Evolutionary conservation across 805 yeast genomes (phyloP).

Genomic region (Cyberlindnera saturnus): DNA sequence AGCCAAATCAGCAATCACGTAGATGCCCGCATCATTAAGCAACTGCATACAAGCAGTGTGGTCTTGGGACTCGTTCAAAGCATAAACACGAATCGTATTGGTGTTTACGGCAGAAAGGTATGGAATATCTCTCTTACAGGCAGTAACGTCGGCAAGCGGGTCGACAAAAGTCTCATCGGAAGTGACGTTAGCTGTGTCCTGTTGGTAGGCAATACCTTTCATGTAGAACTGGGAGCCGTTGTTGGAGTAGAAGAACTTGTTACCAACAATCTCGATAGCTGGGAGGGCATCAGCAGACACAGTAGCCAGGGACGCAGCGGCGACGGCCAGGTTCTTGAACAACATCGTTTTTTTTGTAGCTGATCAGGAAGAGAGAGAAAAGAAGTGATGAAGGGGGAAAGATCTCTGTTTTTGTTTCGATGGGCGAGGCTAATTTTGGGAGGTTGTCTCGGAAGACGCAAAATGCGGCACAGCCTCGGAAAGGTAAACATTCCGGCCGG

Average conservation of each 20-base stretch:
- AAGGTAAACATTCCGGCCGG: neutral
- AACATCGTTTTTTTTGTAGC: conserved; percentile 22
- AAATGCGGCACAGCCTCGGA: too few relatives aligned
- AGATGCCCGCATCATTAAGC: conserved; percentile 69
- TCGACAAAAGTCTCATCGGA: conserved; percentile 47
- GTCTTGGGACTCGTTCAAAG: conserved; percentile 56
- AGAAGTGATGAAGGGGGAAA: too few relatives aligned
- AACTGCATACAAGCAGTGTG: conserved; percentile 65
- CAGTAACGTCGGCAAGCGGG: conserved; percentile 57
- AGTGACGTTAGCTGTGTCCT: conserved; percentile 49
- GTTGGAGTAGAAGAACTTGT: conserved; percentile 70
- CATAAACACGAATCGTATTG: conserved; percentile 72
- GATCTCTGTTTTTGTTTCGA: too few relatives aligned
- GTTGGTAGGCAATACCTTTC: conserved; percentile 78
- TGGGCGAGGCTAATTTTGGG: too few relatives aligned
- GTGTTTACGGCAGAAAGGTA: conserved; percentile 56
- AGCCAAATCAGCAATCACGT: conserved; percentile 73
- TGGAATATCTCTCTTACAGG: conserved; percentile 72
- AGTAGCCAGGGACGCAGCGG: conserved; percentile 26
- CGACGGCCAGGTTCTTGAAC: conserved; percentile 27
- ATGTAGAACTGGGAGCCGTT: conserved; percentile 77
- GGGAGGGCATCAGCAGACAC: conserved; percentile 44
- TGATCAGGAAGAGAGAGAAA: neutral
- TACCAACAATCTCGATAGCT: conserved; percentile 66
- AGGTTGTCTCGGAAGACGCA: too few relatives aligned